A percentile compares a stretch with the other conserved stretches of the same genome.
phyloP scores from a whole-genome alignment of 1,284 basidiomycete genomes.

The Leucoagaricus sp. region DNA sequence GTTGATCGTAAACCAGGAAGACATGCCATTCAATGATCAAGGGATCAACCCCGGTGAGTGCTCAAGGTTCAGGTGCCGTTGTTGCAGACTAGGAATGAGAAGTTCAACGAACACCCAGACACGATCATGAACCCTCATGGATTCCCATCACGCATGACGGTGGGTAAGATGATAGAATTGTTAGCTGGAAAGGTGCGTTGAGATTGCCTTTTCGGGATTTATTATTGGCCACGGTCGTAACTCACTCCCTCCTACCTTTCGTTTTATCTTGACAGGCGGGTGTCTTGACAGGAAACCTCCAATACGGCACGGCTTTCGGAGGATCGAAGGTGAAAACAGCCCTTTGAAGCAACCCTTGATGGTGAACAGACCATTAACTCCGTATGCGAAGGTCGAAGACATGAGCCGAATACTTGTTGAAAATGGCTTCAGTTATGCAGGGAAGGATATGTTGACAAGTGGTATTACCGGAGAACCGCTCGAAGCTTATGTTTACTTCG shows the following conservation, averaged over 20 bases:
- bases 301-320: constrained; percentile 96
- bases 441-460: constrained; percentile 98
- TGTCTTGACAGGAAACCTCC: constrained; percentile 84
- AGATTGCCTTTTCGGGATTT: constrained; percentile 11
- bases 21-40: constrained; percentile 99
- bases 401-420: constrained; percentile 97
- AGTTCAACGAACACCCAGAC: constrained; percentile 48
- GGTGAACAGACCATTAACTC: constrained; percentile 8
- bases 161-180: constrained; percentile 99
- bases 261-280: constrained; percentile 60
- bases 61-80: constrained; percentile 5
- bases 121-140: constrained; percentile 99
- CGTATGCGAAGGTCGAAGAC: constrained; percentile 79
- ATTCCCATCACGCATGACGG: constrained; percentile 99
- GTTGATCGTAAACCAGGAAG: constrained; percentile 96
- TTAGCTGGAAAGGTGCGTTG: constrained; percentile 86
- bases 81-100: constrained; percentile 13
- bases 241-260: constrained; percentile 17
- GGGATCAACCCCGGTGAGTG: constrained; percentile 86
- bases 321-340: constrained; percentile 77
- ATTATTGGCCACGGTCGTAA: constrained; percentile 12
- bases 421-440: constrained; percentile 94
- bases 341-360: neutral
- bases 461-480: constrained; percentile 97
- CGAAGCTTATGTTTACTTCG: constrained; percentile 98